Evolutionary conservation across 345 rosid species (phyloP), one percentile per base, ranked within the genome.

Genomic region (Dipteronia dyeriana): DNA sequence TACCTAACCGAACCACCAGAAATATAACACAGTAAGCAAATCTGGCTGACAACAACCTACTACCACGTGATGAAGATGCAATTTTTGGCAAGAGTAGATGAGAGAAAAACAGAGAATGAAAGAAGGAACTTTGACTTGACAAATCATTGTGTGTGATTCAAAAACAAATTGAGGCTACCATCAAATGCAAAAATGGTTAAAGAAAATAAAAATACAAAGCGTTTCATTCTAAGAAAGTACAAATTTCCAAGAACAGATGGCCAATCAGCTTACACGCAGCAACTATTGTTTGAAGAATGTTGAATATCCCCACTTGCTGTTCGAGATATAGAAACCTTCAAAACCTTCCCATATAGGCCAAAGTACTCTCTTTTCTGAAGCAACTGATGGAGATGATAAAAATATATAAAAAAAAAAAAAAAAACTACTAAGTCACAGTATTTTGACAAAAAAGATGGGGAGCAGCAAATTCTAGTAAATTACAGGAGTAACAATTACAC

Each of bases 301-400:
- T 88, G 94, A 76, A 90, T 88, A 51, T 67, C 90, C 69, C 97
- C 97, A 70, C 87, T 71, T 68, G 89, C 86, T n/a, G 90, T 88
- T 51, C 89, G 89, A 56, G 92, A 91, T 83, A 90, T 86, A 57
- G 94, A 91, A 59, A 91, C 91, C 70, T 91, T 91, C 5, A 86
- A 80, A 68, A 90, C 97, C 78, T 87, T 91, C 60, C 94, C 94
- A 85, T 91, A 91, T 77, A 85, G 90, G 49, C 92, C 92, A 82
- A 91, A 91, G 74, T 84, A 91, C 62, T 91, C 94, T 79, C 66
- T 92, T 16, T 43, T 88, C 67, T 89, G 89, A 60, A 90, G 92
- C 78, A 92, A 86, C 91, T 90, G 84, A 64, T 69, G 66, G 65
- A 82, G 70, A 73, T 66, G n/a, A 59, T 51, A 57, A 56, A 59